Base-by-base conservation (phyloP, 768 basidiomycete genomes). In the Suillus hirtellus region DNA sequence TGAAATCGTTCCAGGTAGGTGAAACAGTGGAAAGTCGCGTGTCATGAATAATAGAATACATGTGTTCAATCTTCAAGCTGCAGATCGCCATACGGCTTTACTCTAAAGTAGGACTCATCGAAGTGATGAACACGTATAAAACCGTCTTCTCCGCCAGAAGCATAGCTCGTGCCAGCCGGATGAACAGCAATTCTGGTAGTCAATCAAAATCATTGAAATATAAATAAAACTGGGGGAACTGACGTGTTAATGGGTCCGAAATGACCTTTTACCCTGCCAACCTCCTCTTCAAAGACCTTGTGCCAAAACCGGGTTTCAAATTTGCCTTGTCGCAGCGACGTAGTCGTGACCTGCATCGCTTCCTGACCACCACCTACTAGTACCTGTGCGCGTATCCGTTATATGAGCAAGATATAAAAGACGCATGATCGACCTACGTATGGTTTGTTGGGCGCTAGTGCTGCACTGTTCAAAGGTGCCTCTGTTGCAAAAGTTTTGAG, bases 291-390 rank as follows among this genome's bases (percentile, higher is more conserved):
- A 69, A 96, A 92, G 43, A 96, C 82, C 69, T 90, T 94, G 82
- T 99, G 96, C 95, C 95, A 99, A 80, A 99, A 98, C 44, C 95
- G 84, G 12, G 95, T 93, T 79, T 99, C 97, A 75, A 99, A 99
- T 77, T 98, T 97, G 24, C 96, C 97, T 75, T 97, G 93, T 59
- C 97, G 87, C 27, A 87, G 71, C 2, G 94, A 95, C 1, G 96
- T 99, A 9, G 95, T 99, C 15, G 97, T 98, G 59, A 99, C 97
- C 70, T 81, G 88, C 94, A 95, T 96, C 4, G 97, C 97, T 73
- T 97, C 96, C 77, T 99, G 97, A 49, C 97, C 97, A 75, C 97
- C 96, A 50, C 97, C 97, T 27, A 97, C 81, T 38, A 99, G 84
- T 49, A 96, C 84, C 92, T 95, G 62, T 9, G 55, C 38, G 47